Base-by-base conservation (phyloP, 257 asterid species). In the Cruciata laevipes region DNA sequence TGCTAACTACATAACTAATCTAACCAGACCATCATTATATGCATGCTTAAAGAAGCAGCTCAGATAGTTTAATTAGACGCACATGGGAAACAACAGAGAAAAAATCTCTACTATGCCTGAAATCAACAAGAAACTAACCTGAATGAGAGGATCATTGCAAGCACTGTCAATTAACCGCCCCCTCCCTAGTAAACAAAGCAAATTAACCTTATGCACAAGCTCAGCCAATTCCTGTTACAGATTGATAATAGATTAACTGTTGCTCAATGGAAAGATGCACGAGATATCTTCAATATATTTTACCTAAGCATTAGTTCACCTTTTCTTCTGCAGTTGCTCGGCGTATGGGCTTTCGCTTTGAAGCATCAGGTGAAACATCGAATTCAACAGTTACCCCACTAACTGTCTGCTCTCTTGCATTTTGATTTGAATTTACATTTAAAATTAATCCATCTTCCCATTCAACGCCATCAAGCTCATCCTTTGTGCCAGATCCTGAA, bases 161-260 rank as follows among this genome's bases (percentile, higher is more conserved):
- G 95, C 86, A 23, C 69, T 65, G 64, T 94, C 99, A 37, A 90
- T 77, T 80, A 83, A 80, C 74, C 96, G 85, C 56, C 96, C 99
- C 78, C 99, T 85, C 72, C 97, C 97, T 47, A 90, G 75, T 69
- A 94, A 84, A 82, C 99, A 94, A 73, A 94, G 92, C 83, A 94
- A 83, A 82, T 94, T 91, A 80, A 74, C 87, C 85, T 88, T 90
- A 82, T 90, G 99, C 74, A 88, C 85, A 66, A 83, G 76, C 86
- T 90, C 97, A 31, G 97, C 88, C 52, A 84, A 74, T 81, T 90
- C 96, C 97, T 90, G 89, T 63, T 51, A 72, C 68, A 69, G 73
- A 55, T 40, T 63, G 30, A 74, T 63, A 63, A 70, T 66, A 63
- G 73, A 8, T 55, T 60, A 61, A 30, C 32, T 7, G 44, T 32